Percentiles rank a stretch among this genome's conserved stretches.
Evolutionary conservation across 2,329 filamentous ascomycete genomes (phyloP).

Genomic region (Penicillium sp.): DNA sequence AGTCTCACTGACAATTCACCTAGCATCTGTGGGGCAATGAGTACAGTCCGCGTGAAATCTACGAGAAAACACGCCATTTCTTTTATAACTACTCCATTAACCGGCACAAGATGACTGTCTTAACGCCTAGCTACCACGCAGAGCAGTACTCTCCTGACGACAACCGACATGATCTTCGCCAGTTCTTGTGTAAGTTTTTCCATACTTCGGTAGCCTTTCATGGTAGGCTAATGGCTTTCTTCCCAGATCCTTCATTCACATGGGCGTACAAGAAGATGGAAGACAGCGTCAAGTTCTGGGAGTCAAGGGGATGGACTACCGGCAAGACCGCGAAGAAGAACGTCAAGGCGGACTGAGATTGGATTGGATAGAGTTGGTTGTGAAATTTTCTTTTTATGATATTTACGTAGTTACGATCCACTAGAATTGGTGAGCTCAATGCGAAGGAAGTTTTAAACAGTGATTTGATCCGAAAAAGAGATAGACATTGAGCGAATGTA

Average conservation of each 20-base stretch:
- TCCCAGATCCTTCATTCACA: conserved; percentile 39
- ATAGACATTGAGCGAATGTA: neutral
- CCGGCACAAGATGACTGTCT: conserved; percentile 63
- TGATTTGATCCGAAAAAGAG: neutral
- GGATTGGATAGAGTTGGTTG: neutral
- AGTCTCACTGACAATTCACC: neutral
- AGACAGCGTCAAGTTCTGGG: conserved; percentile 46
- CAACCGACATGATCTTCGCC: conserved; percentile 60
- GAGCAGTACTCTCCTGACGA: conserved; percentile 56
- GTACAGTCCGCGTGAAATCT: conserved; percentile 45
- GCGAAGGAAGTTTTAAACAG: neutral
- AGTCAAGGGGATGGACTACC: conserved; percentile 37
- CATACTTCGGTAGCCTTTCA: neutral
- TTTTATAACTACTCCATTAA: conserved; percentile 60
- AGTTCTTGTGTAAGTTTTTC: conserved; percentile 50
- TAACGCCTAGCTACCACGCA: conserved; percentile 60
- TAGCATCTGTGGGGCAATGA: conserved; percentile 49
- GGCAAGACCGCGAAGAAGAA: conserved; percentile 38
- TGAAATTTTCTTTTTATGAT: neutral
- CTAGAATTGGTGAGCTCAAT: neutral
- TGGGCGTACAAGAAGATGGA: conserved; percentile 54
- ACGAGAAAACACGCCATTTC: conserved; percentile 49
- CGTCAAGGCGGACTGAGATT: conserved; percentile 33
- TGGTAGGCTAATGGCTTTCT: neutral
- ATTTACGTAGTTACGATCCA: neutral